phyloP scores from a whole-genome alignment of 2,329 filamentous ascomycete species.

The Didymella glomerata region DNA sequence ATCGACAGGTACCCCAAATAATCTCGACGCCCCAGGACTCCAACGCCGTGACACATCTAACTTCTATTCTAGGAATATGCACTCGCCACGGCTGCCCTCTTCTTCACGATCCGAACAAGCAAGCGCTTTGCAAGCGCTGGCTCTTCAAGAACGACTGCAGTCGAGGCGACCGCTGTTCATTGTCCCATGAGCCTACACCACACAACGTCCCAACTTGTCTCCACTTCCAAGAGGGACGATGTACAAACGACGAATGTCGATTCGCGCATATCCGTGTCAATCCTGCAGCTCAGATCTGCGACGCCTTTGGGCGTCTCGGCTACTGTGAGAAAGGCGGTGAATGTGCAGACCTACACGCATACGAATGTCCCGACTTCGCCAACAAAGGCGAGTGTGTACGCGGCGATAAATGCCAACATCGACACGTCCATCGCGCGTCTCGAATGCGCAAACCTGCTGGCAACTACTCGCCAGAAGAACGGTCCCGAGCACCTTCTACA shows the following conservation, averaged over 20 bases:
- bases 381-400: slow-evolving; percentile 82
- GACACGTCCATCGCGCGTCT: slow-evolving; percentile 72
- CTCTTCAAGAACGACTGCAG: slow-evolving; percentile 80
- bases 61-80: slow-evolving; percentile 70
- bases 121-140: slow-evolving; percentile 89
- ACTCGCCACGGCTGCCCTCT: slow-evolving; percentile 83
- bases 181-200: slow-evolving; percentile 85
- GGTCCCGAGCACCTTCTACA: slow-evolving; percentile 17
- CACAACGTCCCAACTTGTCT: slow-evolving; percentile 88
- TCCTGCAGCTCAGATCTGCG: slow-evolving; percentile 80
- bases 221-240: slow-evolving; percentile 89
- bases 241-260: slow-evolving; percentile 83
- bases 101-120: slow-evolving; percentile 83
- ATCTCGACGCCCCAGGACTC: slow-evolving; percentile 14
- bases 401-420: slow-evolving; percentile 80
- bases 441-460: slow-evolving; percentile 36
- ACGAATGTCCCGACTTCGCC: slow-evolving; percentile 94
- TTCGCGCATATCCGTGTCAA: slow-evolving; percentile 86
- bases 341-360: slow-evolving; percentile 85
- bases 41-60: slow-evolving; percentile 28
- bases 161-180: slow-evolving; percentile 81
- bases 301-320: slow-evolving; percentile 82
- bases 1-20: slow-evolving; percentile 43
- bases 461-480: slow-evolving; percentile 26
- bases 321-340: slow-evolving; percentile 84